phyloP scores from a whole-genome alignment of 2,329 filamentous ascomycete genomes.

The Macrophomina phaseolina region DNA sequence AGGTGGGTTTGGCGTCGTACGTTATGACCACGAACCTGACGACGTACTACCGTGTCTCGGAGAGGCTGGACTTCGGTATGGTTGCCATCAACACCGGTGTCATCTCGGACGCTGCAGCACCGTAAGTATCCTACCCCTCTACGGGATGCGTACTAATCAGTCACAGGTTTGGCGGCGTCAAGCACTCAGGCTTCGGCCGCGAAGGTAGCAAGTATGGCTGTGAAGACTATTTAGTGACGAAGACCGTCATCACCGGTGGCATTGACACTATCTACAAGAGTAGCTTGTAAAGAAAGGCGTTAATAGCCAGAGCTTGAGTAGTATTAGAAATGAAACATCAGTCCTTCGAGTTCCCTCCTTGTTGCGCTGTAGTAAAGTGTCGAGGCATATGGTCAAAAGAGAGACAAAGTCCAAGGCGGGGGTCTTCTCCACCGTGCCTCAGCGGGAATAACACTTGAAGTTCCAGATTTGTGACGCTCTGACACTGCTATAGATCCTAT shows the following conservation, averaged over 20 bases:
- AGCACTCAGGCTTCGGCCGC: not conserved
- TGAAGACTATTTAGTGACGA: not conserved
- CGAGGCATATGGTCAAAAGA: no score
- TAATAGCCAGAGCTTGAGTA: not conserved
- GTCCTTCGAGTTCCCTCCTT: no score
- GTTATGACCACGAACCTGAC: slow-evolving; percentile 49
- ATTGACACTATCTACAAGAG: not conserved
- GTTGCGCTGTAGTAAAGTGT: no score
- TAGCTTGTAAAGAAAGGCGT: not conserved
- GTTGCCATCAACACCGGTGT: slow-evolving; percentile 38
- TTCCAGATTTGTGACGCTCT: no score
- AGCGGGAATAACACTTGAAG: no score
- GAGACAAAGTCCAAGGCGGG: no score
- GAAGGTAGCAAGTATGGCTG: not conserved
- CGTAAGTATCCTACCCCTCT: not conserved
- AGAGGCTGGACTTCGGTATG: slow-evolving; percentile 41
- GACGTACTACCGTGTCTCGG: slow-evolving; percentile 36
- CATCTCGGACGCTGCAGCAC: slow-evolving; percentile 4
- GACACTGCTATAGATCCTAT: no score
- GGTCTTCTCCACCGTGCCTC: no score
- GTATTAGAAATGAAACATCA: not conserved
- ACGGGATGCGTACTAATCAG: not conserved
- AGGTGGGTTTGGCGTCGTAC: slow-evolving; percentile 46
- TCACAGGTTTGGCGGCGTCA: slow-evolving; percentile 1
- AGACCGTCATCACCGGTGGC: not conserved